Percentiles rank a stretch among this genome's conserved stretches.
Evolutionary conservation across 257 asterid genomes (phyloP).

Genomic region (Gynochthodes officinalis): DNA sequence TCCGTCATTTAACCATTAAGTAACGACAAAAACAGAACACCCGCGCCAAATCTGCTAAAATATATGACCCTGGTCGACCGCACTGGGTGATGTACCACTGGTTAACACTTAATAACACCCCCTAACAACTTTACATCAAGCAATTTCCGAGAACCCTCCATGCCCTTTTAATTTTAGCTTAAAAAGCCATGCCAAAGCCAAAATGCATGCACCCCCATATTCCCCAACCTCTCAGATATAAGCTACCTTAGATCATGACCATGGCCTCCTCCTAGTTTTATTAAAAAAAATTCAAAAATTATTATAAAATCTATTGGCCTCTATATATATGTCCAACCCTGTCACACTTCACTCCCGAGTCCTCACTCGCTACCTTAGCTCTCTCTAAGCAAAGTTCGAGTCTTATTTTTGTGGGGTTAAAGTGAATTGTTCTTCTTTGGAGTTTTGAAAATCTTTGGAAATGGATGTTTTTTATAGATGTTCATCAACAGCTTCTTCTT

Average conservation of each 20-base stretch:
- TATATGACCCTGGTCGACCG: constrained; percentile 15
- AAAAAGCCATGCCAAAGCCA: constrained; percentile 27
- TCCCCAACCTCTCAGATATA: constrained; percentile 1
- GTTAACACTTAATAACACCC: constrained; percentile 30
- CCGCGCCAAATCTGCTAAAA: constrained; percentile 31
- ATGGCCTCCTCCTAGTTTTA: not conserved
- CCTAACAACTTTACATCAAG: constrained; percentile 57
- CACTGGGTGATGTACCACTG: constrained; percentile 24
- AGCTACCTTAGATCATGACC: not conserved
- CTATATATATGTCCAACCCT: constrained; percentile 25
- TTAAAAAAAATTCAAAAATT: not conserved
- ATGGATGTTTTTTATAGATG: constrained; percentile 48
- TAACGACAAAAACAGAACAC: constrained; percentile 43
- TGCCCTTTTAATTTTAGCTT: constrained; percentile 27
- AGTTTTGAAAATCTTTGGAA: too few species aligned
- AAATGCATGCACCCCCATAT: constrained; percentile 49
- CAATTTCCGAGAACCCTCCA: constrained; percentile 62
- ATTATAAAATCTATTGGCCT: constrained; percentile 7
- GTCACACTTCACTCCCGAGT: constrained; percentile 3
- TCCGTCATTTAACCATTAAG: constrained; percentile 25
- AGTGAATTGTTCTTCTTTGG: too few species aligned
- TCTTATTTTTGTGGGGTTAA: too few species aligned
- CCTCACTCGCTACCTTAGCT: not conserved
- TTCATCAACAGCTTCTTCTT: constrained; percentile 48
- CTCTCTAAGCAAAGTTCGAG: not conserved